phyloP scores from a whole-genome alignment of 805 yeast species.

The Cyberlindnera suaveolens region DNA sequence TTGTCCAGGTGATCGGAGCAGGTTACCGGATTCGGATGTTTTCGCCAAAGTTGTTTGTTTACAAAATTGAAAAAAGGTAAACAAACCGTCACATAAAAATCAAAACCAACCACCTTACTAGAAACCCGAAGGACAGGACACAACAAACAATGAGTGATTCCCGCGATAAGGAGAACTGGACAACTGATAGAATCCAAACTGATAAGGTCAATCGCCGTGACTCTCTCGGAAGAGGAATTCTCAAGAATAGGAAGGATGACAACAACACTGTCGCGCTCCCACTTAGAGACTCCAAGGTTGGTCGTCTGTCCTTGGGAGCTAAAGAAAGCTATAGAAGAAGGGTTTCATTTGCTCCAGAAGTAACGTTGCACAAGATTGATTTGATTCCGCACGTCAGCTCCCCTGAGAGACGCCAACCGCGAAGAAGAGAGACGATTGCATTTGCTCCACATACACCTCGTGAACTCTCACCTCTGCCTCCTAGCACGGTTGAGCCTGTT shows the following conservation, averaged over 20 bases:
- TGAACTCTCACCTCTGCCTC: slow-evolving; percentile 2
- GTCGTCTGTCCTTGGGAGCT: slow-evolving; percentile 4
- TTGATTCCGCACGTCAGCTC: slow-evolving; percentile 10
- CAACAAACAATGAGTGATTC: neutral
- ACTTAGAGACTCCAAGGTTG: slow-evolving; percentile 14
- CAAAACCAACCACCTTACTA: neutral
- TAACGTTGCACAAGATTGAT: slow-evolving; percentile 24
- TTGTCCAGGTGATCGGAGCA: no score
- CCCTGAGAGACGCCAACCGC: slow-evolving; percentile 16
- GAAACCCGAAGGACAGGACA: neutral
- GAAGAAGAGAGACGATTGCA: slow-evolving; percentile 25
- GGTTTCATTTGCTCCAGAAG: slow-evolving; percentile 27
- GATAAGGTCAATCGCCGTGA: neutral
- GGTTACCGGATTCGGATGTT: no score
- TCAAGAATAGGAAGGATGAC: slow-evolving; percentile 5
- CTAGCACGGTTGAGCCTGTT: neutral
- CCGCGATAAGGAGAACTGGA: slow-evolving; percentile 1
- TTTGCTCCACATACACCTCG: slow-evolving; percentile 13
- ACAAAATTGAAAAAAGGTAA: slow-evolving; percentile 1
- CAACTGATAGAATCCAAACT: neutral
- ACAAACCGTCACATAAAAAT: neutral
- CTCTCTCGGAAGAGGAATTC: neutral
- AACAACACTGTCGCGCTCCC: slow-evolving; percentile 15
- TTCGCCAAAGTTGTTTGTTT: neutral
- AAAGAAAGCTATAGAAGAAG: slow-evolving; percentile 18